These are phyloP conservation scores for Saccharomycopsis synnaedendra DNA, from an alignment of 805 yeast species.

Conservation along the genomic window DNA sequence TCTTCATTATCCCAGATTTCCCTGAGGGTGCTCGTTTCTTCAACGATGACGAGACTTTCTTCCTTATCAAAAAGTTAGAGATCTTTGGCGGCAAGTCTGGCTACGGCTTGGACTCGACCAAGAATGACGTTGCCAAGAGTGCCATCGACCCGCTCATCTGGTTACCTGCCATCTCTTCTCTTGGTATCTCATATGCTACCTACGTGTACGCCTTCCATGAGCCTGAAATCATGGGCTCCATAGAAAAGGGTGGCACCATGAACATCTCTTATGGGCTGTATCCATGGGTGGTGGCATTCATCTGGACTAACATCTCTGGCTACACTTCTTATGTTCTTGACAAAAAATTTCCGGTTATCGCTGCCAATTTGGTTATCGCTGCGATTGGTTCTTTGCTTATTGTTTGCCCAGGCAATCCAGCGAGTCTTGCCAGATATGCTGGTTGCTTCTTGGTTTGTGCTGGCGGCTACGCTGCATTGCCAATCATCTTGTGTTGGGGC, in stretches of 20 bases:
- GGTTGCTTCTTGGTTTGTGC: conserved; percentile 43
- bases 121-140: conserved; percentile 28
- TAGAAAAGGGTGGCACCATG: not conserved
- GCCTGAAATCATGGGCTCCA: conserved; percentile 9
- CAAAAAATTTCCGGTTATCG: conserved; percentile 37
- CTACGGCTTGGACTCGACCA: conserved; percentile 34
- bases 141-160: conserved; percentile 48
- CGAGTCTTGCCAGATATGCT: conserved; percentile 37
- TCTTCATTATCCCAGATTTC: conserved; percentile 35
- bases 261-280: conserved; percentile 7
- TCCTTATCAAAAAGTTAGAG: conserved; percentile 16
- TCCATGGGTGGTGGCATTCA: conserved; percentile 15
- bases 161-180: conserved; percentile 48
- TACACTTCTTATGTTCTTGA: conserved; percentile 40
- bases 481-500: conserved; percentile 55
- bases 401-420: conserved; percentile 14
- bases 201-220: conserved; percentile 15
- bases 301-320: conserved; percentile 28
- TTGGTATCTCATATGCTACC: conserved; percentile 23
- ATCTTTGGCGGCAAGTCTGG: conserved; percentile 26
- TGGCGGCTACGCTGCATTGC: conserved; percentile 59
- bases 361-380: conserved; percentile 26
- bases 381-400: conserved; percentile 44
- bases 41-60: conserved; percentile 31
- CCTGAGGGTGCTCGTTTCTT: conserved; percentile 32